Base-by-base conservation (phyloP, 2,329 filamentous ascomycete species). In the Chaetomiaceae sp. region DNA sequence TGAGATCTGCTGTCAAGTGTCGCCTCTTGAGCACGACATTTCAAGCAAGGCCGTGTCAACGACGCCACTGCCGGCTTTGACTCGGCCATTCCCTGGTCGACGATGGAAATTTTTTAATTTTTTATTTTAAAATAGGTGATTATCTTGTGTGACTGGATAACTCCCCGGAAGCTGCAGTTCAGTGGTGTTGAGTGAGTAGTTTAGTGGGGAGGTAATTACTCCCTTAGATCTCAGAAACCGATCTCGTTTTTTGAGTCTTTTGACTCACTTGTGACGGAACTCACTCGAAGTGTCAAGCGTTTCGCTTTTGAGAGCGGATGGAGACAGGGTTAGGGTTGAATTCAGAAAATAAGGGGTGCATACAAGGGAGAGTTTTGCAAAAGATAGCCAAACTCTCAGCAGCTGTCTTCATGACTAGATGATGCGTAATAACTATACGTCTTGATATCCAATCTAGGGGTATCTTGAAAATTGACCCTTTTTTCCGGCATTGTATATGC, bases 1-100 rank as follows among this genome's bases (percentile, higher is more conserved):
- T 85, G 80, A 16, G 72, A 71, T 54, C 84, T 79, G 53, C 85
- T 77, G 11, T 75, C 73, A 44, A 84, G 71, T 7, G 72, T 70
- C 5, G 78, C 72, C 25, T 75, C 70, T 25, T 69, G 68, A 37
- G 73, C 68, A 41, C 74, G 75, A 66, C 84, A 87, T 58, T 83
- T 76, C 59, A 75, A 71, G 64, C 84, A 87, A 46, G 71, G 66
- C 25, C 54, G 53, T 33, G 56, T 40, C 49, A 58, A 57, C 34
- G 46, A 53, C 52, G 44, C 59, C 44, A 56, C 48, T 20, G 49
- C 14, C 36, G 55, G 16, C 25, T 45, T 42, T 44, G 54, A 45
- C n/a, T 58, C 55, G 57, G 60, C 61, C 30, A 42, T 46, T 29
- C 14, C 2, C 25, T 8, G 20, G 38, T 13, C 10, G 47, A 13